Base-by-base conservation (phyloP, 495 filamentous ascomycete species). In the Aspergillus nanangensis region DNA sequence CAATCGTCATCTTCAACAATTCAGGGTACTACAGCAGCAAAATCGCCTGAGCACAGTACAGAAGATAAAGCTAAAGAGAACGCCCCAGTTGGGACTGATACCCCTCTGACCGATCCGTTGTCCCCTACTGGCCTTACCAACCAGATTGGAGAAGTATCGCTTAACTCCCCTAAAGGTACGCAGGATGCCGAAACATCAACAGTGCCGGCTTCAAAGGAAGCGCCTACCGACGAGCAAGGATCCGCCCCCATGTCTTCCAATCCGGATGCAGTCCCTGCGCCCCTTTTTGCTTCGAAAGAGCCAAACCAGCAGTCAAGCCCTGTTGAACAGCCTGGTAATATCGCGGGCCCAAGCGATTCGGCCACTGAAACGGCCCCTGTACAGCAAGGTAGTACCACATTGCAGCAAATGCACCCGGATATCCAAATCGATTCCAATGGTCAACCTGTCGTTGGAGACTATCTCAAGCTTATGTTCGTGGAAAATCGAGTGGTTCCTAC, bases 401-500 rank as follows among this genome's bases (percentile, higher is more conserved):
- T 29, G 19, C 70, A 74, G 36, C 57, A 60, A 2, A 24, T 49
- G n/a, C 50, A 60, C 19, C 56, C 56, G 38, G 66, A 64, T 27
- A 61, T 70, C 23, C 81, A 87, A 47, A 69, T 76, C 22, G 85
- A 88, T 49, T 63, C 75, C 19, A 81, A 87, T 56, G 82, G 80
- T 5, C 76, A 77, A n/a, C 88, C 90, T 8, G 92, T 99, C 19
- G 93, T 99, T n/a, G 93, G 93, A 13, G 93, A 99, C 61, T 88
- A 83, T 55, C 75, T 99, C 44, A 99, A 99, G 65, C 92, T 95
- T 66, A 88, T 89, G 72, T 96, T 99, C 62, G 92, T 97, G 13
- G 84, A 95, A 64, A 81, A 97, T 57, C 76, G 81, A 42, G 92
- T 99, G 45, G 93, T 99, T 36, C 94, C 94, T 13, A 96, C 93